Base-by-base conservation (phyloP, 164 flowering plant genomes). In the Santalum album region DNA sequence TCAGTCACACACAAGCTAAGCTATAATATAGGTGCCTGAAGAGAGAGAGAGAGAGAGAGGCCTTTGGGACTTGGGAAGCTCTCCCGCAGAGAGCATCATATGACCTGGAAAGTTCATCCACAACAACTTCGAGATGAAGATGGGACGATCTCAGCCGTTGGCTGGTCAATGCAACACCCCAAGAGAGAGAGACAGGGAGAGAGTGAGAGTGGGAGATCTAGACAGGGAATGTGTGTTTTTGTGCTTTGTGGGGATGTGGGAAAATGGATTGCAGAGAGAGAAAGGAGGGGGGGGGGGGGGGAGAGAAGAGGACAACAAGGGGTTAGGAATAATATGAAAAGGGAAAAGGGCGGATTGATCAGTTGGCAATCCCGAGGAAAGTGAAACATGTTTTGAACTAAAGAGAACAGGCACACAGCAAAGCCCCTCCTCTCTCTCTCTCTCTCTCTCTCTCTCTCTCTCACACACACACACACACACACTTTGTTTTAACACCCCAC, bases 281-380 rank as follows among this genome's bases (percentile, higher is more conserved):
- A 6, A 22, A 12, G 15, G 46, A 43, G 46, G 18, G 21, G 21
- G 46, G 1, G 46, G 4, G 20, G 3, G 17, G 4, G 46, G 2
- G 46, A n/a, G 5, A 11, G n/a, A n/a, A n/a, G n/a, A n/a, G n/a
- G n/a, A n/a, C n/a, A n/a, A n/a, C n/a, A n/a, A n/a, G n/a, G n/a
- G n/a, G n/a, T n/a, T n/a, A n/a, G n/a, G 49, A 45, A 42, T 25
- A 42, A 4, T 3, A 15, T 54, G 55, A n/a, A 64, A 64, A 64
- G 49, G 34, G 34, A 29, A 29, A 29, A 9, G 34, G 54, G 36
- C 27, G 17, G 59, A n/a, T 14, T 42, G 3, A 11, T 20, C n/a
- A n/a, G 20, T 63, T 49, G 51, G 59, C 39, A 47, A 64, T 64
- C 68, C 68, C 68, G 15, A 64, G 58, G 62, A 58, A 47, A 17